These are phyloP conservation scores for Akanthomyces lecanii DNA, from an alignment of 2,329 filamentous ascomycete genomes.

Conservation along the genomic window DNA sequence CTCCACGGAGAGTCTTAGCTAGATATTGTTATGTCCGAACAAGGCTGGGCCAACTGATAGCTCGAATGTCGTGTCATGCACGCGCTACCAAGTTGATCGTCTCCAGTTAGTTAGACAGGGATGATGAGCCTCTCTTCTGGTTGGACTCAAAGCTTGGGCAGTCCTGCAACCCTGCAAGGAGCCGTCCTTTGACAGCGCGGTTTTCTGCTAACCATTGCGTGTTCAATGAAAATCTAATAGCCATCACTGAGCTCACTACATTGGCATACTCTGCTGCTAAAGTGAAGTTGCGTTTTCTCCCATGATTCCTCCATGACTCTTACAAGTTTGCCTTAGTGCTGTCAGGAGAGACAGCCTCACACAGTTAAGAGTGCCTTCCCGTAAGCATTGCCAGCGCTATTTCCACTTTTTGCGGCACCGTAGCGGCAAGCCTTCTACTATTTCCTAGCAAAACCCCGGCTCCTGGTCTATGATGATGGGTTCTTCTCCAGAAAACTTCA, in stretches of 20 bases:
- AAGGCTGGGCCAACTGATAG: not conserved
- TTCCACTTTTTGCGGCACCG: slow-evolving; percentile 4
- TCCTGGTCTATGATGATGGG: not conserved
- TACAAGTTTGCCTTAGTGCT: not conserved
- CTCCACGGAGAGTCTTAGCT: not conserved
- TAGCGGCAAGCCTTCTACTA: not conserved
- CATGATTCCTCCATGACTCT: not conserved
- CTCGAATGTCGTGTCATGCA: not conserved
- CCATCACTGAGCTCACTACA: too few relatives aligned
- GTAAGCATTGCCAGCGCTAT: slow-evolving; percentile 1
- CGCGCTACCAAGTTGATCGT: slow-evolving; percentile 6
- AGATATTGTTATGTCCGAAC: not conserved
- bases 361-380: not conserved
- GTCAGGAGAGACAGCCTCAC: not conserved
- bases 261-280: too few relatives aligned
- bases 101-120: not conserved
- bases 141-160: not conserved
- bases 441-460: not conserved
- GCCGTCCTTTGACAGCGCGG: not conserved
- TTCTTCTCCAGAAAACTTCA: slow-evolving; percentile 1
- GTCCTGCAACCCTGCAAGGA: not conserved
- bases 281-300: not conserved
- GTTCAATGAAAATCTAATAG: too few relatives aligned
- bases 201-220: not conserved
- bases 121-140: not conserved